These are phyloP conservation scores for Candida yuanshanica DNA, from an alignment of 805 yeast species.

Conservation along the genomic window DNA sequence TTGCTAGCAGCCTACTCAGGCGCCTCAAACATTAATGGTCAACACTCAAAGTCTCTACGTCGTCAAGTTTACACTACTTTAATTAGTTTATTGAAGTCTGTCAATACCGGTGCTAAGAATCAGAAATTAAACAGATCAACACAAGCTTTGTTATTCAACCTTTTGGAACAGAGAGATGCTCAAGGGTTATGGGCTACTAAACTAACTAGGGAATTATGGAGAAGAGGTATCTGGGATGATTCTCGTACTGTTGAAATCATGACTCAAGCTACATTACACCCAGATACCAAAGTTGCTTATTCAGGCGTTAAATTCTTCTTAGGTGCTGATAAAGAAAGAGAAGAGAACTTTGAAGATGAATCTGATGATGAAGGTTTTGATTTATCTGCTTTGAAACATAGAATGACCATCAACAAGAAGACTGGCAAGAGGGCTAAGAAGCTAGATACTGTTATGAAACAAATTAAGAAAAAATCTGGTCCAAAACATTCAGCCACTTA, in stretches of 20 bases:
- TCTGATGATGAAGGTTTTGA: constrained; percentile 70
- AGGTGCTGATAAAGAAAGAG: constrained; percentile 93
- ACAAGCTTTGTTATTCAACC: constrained; percentile 85
- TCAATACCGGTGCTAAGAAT: constrained; percentile 84
- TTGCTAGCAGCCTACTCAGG: constrained; percentile 64
- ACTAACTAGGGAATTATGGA: constrained; percentile 92
- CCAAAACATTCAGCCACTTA: constrained; percentile 57
- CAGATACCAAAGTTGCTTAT: constrained; percentile 77
- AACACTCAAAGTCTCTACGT: constrained; percentile 77
- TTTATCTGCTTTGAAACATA: constrained; percentile 69
- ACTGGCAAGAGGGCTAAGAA: constrained; percentile 74
- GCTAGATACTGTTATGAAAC: constrained; percentile 66
- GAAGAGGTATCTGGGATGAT: constrained; percentile 98
- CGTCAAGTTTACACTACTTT: constrained; percentile 77
- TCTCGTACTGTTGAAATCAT: constrained; percentile 94
- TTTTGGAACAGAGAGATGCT: constrained; percentile 72
- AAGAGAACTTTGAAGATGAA: constrained; percentile 71
- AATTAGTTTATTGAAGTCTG: constrained; percentile 70
- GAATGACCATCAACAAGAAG: constrained; percentile 78
- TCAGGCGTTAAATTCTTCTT: constrained; percentile 89
- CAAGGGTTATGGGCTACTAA: constrained; percentile 96
- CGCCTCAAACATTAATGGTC: constrained; percentile 36
- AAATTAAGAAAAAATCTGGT: constrained; percentile 57
- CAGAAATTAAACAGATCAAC: constrained; percentile 86
- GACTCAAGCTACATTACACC: constrained; percentile 92